Evolutionary conservation across 371 early-diverging fungal genomes (phyloP), one percentile per base, ranked within the genome.

Genomic region (Mortierella sp.): DNA sequence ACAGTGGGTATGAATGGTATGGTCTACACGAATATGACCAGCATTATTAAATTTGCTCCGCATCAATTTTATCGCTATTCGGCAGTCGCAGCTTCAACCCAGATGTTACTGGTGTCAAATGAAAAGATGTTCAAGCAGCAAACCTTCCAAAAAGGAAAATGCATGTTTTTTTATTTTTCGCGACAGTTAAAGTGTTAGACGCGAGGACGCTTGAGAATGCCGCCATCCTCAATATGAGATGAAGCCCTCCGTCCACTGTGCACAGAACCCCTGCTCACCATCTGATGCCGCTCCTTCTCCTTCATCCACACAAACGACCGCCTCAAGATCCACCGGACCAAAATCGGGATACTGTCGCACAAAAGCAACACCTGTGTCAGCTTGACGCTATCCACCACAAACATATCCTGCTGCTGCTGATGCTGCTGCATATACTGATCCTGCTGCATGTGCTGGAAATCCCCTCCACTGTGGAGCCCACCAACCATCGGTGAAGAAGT

Each of bases 281-380:
- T 40, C 14, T 72, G 78, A 39, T 74, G 52, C 11, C 61, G 74
- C 44, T 75, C 61, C 11, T 50, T 37, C 24, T 73, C 81, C 48
- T 79, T 72, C 73, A 73, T 67, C 84, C 84, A 83, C 19, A 44
- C 72, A 26, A 66, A 44, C 14, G 84, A 78, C 22, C 76, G 72
- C 37, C 72, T 75, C 31, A 83, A 64, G 19, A 83, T 48, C 84
- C 84, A 83, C n/a, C 78, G 79, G 31, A 83, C 68, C 76, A 83
- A 70, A 48, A 83, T 73, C 0, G 84, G 84, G 41, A 83, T 79
- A 45, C 45, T 76, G 39, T 83, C 79, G 41, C 79, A 68, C 19
- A 68, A 39, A 55, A 70, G 71, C 14, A 83, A 52, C 4, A 79
- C 84, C 34, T 65, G 65, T 3, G 79, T 83, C 50, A 83, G 26